Evolutionary conservation across 106 monocot species (phyloP).

Genomic region (Xerophyta viscosa): DNA sequence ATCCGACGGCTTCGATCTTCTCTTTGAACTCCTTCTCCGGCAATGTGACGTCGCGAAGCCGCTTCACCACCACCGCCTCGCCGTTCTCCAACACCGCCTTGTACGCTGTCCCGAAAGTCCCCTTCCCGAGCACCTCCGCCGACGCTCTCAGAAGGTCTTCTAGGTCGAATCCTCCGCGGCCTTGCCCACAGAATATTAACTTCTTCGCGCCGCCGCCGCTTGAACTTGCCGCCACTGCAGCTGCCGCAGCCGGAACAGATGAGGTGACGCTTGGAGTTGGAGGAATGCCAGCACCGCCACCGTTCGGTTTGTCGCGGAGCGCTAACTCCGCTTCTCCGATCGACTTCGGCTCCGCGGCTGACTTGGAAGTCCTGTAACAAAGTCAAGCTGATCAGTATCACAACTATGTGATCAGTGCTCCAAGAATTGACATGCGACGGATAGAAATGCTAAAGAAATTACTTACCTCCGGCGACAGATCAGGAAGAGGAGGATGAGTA

Average conservation of each 20-base stretch:
- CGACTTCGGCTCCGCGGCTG: conserved; percentile 1
- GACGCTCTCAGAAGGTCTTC: conserved; percentile 77
- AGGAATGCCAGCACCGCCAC: neutral
- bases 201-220: conserved; percentile 24
- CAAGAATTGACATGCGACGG: no score
- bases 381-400: no score
- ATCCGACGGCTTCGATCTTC: conserved; percentile 40
- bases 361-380: neutral
- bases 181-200: conserved; percentile 45
- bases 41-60: conserved; percentile 56
- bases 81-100: conserved; percentile 72
- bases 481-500: conserved; percentile 25
- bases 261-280: neutral
- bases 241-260: neutral
- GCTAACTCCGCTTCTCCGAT: neutral
- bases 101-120: conserved; percentile 86
- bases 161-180: conserved; percentile 43
- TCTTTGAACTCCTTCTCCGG: conserved; percentile 62
- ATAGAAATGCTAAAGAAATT: no score
- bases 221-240: neutral
- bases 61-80: conserved; percentile 56
- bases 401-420: no score
- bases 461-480: conserved; percentile 26
- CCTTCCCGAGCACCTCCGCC: conserved; percentile 89
- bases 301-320: neutral